Conservation (phyloP, 2,329 filamentous ascomycete species). For the Colletotrichum sojae region DNA sequence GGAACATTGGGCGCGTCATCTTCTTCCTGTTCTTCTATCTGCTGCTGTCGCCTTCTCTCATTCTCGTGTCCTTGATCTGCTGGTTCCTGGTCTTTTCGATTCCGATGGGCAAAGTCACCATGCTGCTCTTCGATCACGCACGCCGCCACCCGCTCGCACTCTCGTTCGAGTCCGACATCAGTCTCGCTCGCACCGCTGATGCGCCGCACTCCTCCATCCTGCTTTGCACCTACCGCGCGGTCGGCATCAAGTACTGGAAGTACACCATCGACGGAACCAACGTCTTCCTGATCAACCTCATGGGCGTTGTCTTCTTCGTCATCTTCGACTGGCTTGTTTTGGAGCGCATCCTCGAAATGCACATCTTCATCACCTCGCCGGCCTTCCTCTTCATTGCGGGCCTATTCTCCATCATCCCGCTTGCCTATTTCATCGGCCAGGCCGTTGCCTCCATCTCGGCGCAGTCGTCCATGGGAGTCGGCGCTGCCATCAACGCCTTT, state of each 20-base stretch:
- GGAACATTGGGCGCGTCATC: constrained; percentile 93
- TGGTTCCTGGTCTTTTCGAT: constrained; percentile 99
- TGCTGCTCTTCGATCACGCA: constrained; percentile 91
- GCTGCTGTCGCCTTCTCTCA: constrained; percentile 86
- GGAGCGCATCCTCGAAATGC: constrained; percentile 75
- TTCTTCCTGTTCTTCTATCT: constrained; percentile 98
- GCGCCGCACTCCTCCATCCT: constrained; percentile 87
- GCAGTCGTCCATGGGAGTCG: constrained; percentile 97
- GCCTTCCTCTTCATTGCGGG: constrained; percentile 89
- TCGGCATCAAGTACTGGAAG: constrained; percentile 97
- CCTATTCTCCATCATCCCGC: constrained; percentile 91
- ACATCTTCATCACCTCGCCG: constrained; percentile 83
- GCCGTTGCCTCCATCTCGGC: constrained; percentile 98
- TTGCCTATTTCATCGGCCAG: constrained; percentile 99
- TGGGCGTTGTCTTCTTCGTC: constrained; percentile 92
- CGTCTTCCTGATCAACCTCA: constrained; percentile 98
- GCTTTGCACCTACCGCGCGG: constrained; percentile 96
- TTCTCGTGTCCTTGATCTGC: constrained; percentile 88
- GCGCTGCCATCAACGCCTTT: constrained; percentile 97
- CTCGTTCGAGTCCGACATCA: constrained; percentile 90
- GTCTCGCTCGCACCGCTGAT: constrained; percentile 78
- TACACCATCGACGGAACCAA: constrained; percentile 99
- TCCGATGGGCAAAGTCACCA: constrained; percentile 96
- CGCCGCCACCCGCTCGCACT: constrained; percentile 92
- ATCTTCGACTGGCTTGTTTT: constrained; percentile 94